phyloP scores from a whole-genome alignment of 129 eudicot genomes.

The Erigeron canadensis region DNA sequence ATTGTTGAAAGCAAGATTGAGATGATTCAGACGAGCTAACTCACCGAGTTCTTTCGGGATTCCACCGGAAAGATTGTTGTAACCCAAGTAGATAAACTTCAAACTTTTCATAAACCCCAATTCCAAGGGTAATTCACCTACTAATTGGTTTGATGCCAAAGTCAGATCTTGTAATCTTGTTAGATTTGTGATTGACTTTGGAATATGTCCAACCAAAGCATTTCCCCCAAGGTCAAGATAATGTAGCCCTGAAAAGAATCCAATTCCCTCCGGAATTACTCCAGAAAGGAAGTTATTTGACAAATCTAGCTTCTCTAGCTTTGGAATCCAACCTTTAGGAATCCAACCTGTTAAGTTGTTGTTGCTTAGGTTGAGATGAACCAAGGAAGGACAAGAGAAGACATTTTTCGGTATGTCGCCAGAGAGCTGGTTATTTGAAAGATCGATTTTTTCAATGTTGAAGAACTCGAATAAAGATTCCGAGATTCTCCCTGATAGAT shows the following conservation, averaged over 20 bases:
- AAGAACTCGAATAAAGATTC: constrained; percentile 53
- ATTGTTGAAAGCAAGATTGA: constrained; percentile 78
- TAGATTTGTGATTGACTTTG: constrained; percentile 54
- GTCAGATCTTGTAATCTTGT: constrained; percentile 59
- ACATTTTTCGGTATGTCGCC: constrained; percentile 52
- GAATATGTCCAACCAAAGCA: constrained; percentile 58
- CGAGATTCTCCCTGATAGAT: constrained; percentile 56
- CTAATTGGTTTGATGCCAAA: constrained; percentile 75
- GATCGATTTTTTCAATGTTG: constrained; percentile 50
- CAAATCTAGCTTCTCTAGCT: constrained; percentile 56
- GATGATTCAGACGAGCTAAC: constrained; percentile 57
- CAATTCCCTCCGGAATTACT: constrained; percentile 54
- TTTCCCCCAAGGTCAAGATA: constrained; percentile 88
- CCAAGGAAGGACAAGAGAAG: constrained; percentile 49
- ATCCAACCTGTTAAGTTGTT: constrained; percentile 65
- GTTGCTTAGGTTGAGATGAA: constrained; percentile 67
- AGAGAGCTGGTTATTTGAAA: constrained; percentile 57
- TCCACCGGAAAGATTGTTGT: constrained; percentile 67
- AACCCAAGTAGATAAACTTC: constrained; percentile 74
- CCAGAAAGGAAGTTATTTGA: constrained; percentile 76
- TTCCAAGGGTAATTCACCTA: constrained; percentile 59
- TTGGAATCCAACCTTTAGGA: constrained; percentile 40
- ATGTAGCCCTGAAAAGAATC: constrained; percentile 43
- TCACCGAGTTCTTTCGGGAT: constrained; percentile 67
- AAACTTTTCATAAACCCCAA: constrained; percentile 69